Conservation (phyloP, 2,329 filamentous ascomycete species). For the Tolypocladium tropicale region DNA sequence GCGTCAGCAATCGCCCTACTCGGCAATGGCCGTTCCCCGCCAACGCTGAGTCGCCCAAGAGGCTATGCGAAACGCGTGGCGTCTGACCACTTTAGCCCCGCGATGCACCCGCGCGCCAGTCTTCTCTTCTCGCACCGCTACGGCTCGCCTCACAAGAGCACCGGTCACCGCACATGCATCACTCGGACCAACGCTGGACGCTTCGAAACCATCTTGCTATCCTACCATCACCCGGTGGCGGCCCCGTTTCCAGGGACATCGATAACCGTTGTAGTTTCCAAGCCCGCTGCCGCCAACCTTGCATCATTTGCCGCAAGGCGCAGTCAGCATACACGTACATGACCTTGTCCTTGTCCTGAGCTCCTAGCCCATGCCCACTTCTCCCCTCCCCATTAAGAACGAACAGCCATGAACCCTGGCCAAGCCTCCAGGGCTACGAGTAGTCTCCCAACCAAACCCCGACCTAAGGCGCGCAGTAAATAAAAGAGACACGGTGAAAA, state of each 20-base stretch:
- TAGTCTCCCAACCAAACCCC: conserved; percentile 7
- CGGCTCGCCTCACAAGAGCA: neutral
- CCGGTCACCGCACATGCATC: neutral
- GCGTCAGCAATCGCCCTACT: neutral
- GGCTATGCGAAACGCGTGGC: neutral
- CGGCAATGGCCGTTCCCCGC: neutral
- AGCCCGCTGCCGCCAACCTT: neutral
- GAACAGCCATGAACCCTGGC: conserved; percentile 10
- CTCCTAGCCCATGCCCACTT: too few relatives aligned
- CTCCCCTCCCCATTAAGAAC: conserved; percentile 6
- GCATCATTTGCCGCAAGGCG: neutral
- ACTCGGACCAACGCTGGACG: neutral
- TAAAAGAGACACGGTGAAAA: conserved; percentile 11
- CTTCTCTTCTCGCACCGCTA: too few relatives aligned
- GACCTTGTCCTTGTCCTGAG: neutral
- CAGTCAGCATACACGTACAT: neutral
- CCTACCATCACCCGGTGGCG: neutral
- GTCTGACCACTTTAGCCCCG: neutral
- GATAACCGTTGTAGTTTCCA: neutral
- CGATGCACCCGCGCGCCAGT: too few relatives aligned
- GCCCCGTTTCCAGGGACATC: neutral
- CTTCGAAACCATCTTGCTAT: neutral
- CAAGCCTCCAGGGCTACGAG: conserved; percentile 26
- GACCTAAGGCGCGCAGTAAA: conserved; percentile 3
- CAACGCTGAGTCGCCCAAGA: neutral